These are phyloP conservation scores for Abortiporus biennis DNA, from an alignment of 1,284 basidiomycete genomes.

Conservation along the genomic window DNA sequence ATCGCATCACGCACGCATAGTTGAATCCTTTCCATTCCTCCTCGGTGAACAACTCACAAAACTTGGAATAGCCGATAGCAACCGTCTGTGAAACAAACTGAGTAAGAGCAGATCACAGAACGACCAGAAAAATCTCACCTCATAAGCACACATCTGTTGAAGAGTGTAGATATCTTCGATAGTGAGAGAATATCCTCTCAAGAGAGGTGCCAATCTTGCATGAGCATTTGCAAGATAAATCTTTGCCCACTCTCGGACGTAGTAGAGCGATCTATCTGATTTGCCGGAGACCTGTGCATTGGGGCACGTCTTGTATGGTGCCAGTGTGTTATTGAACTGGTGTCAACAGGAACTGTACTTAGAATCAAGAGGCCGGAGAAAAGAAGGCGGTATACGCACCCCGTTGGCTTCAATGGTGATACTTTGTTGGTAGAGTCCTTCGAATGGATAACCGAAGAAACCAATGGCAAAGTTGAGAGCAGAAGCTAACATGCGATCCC, in stretches of 20 bases:
- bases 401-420: conserved; percentile 70
- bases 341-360: no score
- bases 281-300: conserved; percentile 49
- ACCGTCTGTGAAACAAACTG: conserved; percentile 54
- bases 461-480: conserved; percentile 83
- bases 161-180: conserved; percentile 69
- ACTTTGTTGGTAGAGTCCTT: conserved; percentile 74
- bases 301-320: conserved; percentile 69
- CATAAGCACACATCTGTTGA: conserved; percentile 82
- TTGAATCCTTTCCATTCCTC: conserved; percentile 89
- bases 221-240: conserved; percentile 69
- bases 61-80: conserved; percentile 83
- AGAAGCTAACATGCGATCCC: conserved; percentile 80
- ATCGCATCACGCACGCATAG: conserved; percentile 52
- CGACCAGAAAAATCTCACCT: conserved; percentile 38
- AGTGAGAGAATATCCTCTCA: conserved; percentile 62
- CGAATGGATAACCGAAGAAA: conserved; percentile 80
- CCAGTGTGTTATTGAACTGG: conserved; percentile 76
- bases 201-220: conserved; percentile 51
- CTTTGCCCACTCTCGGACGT: conserved; percentile 56
- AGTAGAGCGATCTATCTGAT: conserved; percentile 49
- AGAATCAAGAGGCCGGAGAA: no score
- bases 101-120: no score
- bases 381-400: conserved; percentile 38
- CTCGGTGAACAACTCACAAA: conserved; percentile 85